A percentile compares a stretch with the other conserved stretches of the same genome.
Evolutionary conservation across 257 asterid species (phyloP).

Genomic region (Jacaranda mimosifolia): DNA sequence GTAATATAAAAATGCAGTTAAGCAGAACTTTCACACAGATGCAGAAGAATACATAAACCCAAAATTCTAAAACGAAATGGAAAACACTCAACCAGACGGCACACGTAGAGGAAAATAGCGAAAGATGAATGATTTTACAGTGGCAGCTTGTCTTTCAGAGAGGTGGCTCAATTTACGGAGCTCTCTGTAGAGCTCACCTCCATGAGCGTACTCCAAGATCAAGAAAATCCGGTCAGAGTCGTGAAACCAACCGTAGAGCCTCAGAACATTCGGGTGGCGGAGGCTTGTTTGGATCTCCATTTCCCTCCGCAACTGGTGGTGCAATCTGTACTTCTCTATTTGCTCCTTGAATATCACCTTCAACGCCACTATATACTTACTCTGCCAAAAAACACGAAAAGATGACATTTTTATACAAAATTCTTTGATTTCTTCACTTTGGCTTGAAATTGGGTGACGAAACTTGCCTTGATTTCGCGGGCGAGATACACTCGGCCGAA

Average conservation of each 20-base stretch:
- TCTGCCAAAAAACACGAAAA: constrained; percentile 43
- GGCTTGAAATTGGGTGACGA: background rate
- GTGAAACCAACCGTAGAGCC: constrained; percentile 93
- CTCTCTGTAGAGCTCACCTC: constrained; percentile 86
- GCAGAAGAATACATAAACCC: background rate
- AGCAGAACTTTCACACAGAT: background rate
- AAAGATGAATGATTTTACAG: constrained; percentile 44
- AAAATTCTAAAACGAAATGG: background rate
- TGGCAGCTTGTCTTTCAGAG: constrained; percentile 84
- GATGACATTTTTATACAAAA: background rate
- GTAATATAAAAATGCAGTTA: constrained; percentile 7
- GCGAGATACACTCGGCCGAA: constrained; percentile 97
- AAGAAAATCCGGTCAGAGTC: constrained; percentile 77
- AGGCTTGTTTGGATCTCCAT: constrained; percentile 89
- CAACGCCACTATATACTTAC: constrained; percentile 81
- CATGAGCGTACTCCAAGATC: constrained; percentile 87
- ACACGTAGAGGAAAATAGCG: background rate
- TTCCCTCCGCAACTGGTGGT: constrained; percentile 84
- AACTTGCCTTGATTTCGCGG: constrained; percentile 78
- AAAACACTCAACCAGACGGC: constrained; percentile 4
- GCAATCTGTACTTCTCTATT: constrained; percentile 75
- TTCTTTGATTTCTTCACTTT: background rate
- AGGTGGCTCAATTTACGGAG: constrained; percentile 68
- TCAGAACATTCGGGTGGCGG: constrained; percentile 80
- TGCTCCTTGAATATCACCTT: constrained; percentile 91